Evolutionary conservation across 768 basidiomycete species (phyloP).

Genomic region (Fistulinella prunicolor): DNA sequence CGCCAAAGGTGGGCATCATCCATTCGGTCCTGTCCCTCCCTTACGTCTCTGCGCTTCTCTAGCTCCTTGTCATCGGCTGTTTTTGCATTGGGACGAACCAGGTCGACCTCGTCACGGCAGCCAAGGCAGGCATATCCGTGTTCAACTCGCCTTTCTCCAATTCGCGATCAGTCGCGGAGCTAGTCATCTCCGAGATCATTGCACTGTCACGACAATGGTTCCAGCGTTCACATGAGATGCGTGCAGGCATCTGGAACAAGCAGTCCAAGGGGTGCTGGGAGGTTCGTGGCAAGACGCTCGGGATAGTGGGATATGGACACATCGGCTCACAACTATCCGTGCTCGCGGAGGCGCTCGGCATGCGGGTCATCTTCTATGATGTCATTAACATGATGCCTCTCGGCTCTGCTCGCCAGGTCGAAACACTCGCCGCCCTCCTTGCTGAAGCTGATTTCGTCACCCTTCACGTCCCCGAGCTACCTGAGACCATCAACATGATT

Average conservation of each 20-base stretch:
- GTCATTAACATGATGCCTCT: conserved; percentile 97
- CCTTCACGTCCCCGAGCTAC: conserved; percentile 93
- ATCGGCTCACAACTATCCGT: conserved; percentile 97
- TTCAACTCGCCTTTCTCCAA: conserved; percentile 99
- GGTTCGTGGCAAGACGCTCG: conserved; percentile 94
- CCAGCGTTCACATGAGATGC: conserved; percentile 86
- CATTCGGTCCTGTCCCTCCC: background rate
- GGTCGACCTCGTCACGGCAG: conserved; percentile 84
- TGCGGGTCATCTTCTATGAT: conserved; percentile 94
- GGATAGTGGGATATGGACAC: conserved; percentile 98
- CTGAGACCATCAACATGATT: conserved; percentile 96
- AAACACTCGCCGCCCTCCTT: conserved; percentile 72
- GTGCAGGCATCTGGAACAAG: conserved; percentile 95
- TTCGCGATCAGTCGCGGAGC: conserved; percentile 97
- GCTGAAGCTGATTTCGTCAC: conserved; percentile 88
- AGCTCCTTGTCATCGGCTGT: conserved; percentile 96
- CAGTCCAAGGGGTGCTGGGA: conserved; percentile 99
- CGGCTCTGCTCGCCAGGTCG: conserved; percentile 89
- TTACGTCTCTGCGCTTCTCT: conserved; percentile 4
- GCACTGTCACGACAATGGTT: conserved; percentile 91
- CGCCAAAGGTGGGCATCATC: conserved; percentile 61
- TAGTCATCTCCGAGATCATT: conserved; percentile 92
- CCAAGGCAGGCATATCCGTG: conserved; percentile 88
- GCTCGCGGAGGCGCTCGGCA: conserved; percentile 92
- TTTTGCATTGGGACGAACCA: conserved; percentile 99